Evolutionary conservation across 352 stramenopile species (phyloP).

Genomic region (Thraustotheca clavata): DNA sequence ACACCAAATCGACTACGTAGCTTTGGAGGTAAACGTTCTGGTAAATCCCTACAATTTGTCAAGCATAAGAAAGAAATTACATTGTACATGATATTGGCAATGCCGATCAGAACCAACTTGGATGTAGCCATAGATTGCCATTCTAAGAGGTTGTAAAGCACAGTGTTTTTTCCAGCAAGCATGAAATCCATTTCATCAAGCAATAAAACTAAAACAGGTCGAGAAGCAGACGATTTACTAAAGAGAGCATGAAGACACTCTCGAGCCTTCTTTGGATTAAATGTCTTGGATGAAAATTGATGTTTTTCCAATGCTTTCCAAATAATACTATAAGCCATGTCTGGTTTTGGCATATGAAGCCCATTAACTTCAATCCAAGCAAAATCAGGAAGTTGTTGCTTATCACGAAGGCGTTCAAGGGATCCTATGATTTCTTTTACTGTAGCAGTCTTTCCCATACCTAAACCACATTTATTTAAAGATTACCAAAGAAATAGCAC

Average conservation of each 20-base stretch:
- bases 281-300: slow-evolving; percentile 11
- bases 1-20: slow-evolving; percentile 53
- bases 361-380: slow-evolving; percentile 61
- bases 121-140: slow-evolving; percentile 47
- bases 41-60: slow-evolving; percentile 30
- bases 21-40: slow-evolving; percentile 57
- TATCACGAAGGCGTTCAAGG: slow-evolving; percentile 29
- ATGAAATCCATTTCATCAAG: slow-evolving; percentile 78
- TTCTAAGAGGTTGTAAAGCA: slow-evolving; percentile 75
- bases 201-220: slow-evolving; percentile 48
- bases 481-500: slow-evolving; percentile 26
- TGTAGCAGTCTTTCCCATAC: slow-evolving; percentile 61
- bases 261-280: slow-evolving; percentile 12
- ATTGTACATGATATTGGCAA: slow-evolving; percentile 60
- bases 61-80: not conserved
- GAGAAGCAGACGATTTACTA: slow-evolving; percentile 25
- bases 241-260: slow-evolving; percentile 35
- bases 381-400: slow-evolving; percentile 34
- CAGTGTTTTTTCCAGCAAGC: slow-evolving; percentile 55
- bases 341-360: slow-evolving; percentile 52
- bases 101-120: slow-evolving; percentile 62
- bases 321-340: slow-evolving; percentile 53
- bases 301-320: slow-evolving; percentile 42
- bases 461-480: slow-evolving; percentile 50
- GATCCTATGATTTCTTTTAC: slow-evolving; percentile 55